A percentile compares a stretch with the other conserved stretches of the same genome.
phyloP scores from a whole-genome alignment of 208 protist genomes.

The Trypanosoma congolense region DNA sequence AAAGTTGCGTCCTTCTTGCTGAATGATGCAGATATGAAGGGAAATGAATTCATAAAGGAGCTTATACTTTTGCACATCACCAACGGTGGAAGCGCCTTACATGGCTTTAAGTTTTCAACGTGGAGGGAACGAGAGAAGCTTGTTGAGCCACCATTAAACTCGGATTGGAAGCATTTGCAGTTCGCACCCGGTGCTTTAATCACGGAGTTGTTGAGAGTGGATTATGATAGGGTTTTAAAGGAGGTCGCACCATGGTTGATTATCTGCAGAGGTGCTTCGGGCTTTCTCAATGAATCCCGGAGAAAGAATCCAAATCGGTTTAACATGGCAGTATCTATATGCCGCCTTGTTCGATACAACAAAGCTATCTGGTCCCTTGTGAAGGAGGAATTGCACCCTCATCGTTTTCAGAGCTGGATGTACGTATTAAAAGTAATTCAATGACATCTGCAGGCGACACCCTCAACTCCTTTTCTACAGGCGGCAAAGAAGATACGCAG shows the following conservation, averaged over 20 bases:
- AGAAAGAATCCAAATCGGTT: slow-evolving; percentile 1
- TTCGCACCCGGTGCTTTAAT: slow-evolving; percentile 18
- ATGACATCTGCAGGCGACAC: not conserved
- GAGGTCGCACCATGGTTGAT: slow-evolving; percentile 24
- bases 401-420: slow-evolving; percentile 15
- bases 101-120: slow-evolving; percentile 12
- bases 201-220: slow-evolving; percentile 13
- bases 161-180: slow-evolving; percentile 18
- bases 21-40: slow-evolving; percentile 22
- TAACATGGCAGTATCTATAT: slow-evolving; percentile 15
- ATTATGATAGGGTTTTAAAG: slow-evolving; percentile 5
- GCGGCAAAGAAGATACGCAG: not conserved
- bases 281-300: slow-evolving; percentile 10
- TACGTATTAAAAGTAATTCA: slow-evolving; percentile 1
- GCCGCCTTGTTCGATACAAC: slow-evolving; percentile 21
- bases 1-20: slow-evolving; percentile 10
- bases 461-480: not conserved
- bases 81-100: slow-evolving; percentile 11
- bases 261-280: slow-evolving; percentile 16
- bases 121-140: slow-evolving; percentile 11
- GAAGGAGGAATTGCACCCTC: slow-evolving; percentile 14
- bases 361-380: slow-evolving; percentile 20
- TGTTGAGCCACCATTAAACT: slow-evolving; percentile 7
- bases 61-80: slow-evolving; percentile 19
- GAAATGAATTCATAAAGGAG: slow-evolving; percentile 22